Evolutionary conservation across 1,139 yeast genomes (phyloP).

Genomic region (Nakaseomyces sp.): DNA sequence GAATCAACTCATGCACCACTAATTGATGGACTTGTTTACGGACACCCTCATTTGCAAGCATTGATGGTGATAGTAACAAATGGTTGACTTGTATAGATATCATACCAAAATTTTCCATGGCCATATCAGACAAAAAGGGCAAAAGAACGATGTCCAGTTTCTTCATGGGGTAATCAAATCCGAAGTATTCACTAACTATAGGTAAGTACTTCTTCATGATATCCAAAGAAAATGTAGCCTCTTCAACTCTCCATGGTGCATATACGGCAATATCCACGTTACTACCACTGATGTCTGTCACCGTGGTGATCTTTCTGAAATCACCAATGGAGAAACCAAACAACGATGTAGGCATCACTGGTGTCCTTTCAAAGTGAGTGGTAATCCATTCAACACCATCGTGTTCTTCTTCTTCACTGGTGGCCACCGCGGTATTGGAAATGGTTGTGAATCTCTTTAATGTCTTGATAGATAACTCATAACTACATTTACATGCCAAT

Average conservation of each 20-base stretch:
- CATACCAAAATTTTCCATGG: slow-evolving; percentile 73
- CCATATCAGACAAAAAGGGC: slow-evolving; percentile 66
- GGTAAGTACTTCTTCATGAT: slow-evolving; percentile 43
- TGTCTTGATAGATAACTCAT: slow-evolving; percentile 42
- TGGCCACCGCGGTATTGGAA: slow-evolving; percentile 35
- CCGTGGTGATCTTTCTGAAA: slow-evolving; percentile 41
- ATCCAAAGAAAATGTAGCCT: slow-evolving; percentile 41
- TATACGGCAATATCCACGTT: slow-evolving; percentile 42
- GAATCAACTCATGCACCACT: slow-evolving; percentile 61
- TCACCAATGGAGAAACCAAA: slow-evolving; percentile 65
- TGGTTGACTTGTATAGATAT: slow-evolving; percentile 50
- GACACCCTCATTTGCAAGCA: slow-evolving; percentile 23
- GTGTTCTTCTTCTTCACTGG: slow-evolving; percentile 17
- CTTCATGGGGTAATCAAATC: slow-evolving; percentile 43
- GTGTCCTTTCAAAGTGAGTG: slow-evolving; percentile 42
- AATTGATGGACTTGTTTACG: slow-evolving; percentile 42
- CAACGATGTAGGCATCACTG: slow-evolving; percentile 50
- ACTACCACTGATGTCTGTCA: slow-evolving; percentile 12
- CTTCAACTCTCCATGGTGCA: slow-evolving; percentile 42
- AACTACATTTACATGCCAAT: slow-evolving; percentile 43
- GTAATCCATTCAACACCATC: slow-evolving; percentile 18
- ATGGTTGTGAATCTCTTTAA: slow-evolving; percentile 39
- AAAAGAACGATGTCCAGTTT: slow-evolving; percentile 59
- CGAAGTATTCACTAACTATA: slow-evolving; percentile 36
- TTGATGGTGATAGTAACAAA: slow-evolving; percentile 35